Base-by-base conservation (phyloP, 768 basidiomycete genomes). In the Aureoboletus auriporus region DNA sequence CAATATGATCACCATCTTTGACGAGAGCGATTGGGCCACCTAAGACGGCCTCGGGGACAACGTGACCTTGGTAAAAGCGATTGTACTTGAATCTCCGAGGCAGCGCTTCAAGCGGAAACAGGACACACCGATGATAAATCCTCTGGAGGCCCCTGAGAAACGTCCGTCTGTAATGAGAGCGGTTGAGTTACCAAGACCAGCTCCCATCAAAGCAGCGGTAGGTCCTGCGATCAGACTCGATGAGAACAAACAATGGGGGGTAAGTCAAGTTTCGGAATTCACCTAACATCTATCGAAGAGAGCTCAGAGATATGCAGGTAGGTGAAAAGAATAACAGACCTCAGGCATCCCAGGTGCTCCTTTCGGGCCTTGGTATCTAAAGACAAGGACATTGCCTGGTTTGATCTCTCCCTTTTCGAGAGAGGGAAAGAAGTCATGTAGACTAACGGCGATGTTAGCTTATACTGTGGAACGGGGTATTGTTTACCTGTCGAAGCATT, bases 341-440 rank as follows among this genome's bases (percentile, higher is more conserved):
- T 93, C 90, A 8, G 91, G 91, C 89, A 91, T 92, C 20, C 91
- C 91, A 26, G 89, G 92, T n/a, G 80, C 91, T 26, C 91, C 90
- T 64, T 88, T 91, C 1, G 92, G 90, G 11, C 91, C 91, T 69
- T 89, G 87, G 65, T 93, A 93, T 50, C 91, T 78, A 72, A 93
- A 85, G 39, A 93, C 82, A 49, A 92, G 71, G 35, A 88, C 81
- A 63, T 71, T 84, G 0, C 91, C 90, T 3, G 82, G 69, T 54
- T 76, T 87, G 60, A 93, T 83, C 59, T 89, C 82, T 11, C 88
- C 86, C 3, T 72, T 77, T 61, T 79, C 81, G 27, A 93, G 77
- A 8, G 86, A 78, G 29, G 81, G 78, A 64, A 86, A 89, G 64
- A 93, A 89, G 42, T 73, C 76, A 14, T 82, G 78, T 46, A 85